Evolutionary conservation across 495 filamentous ascomycete genomes (phyloP), one percentile per base, ranked within the genome.

Genomic region (Aspergillus sclerotioniger): DNA sequence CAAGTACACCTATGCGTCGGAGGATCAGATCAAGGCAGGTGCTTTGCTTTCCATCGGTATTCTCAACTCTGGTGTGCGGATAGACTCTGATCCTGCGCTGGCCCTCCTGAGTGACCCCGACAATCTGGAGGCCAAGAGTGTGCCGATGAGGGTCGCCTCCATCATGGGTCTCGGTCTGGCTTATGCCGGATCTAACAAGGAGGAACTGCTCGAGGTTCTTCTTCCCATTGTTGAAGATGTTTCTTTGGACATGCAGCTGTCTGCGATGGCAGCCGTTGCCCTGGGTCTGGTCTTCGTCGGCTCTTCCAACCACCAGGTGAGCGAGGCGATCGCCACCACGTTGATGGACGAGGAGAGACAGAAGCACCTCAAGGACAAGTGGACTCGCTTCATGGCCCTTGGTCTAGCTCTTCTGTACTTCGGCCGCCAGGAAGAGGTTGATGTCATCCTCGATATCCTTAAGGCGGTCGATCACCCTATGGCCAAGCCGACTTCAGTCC

Each of bases 141-240:
- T 87, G 8, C 80, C 86, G 17, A 87, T 96, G 53, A 81, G 87
- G 59, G 83, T 90, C 39, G 87, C 89, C 6, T 85, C 88, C 9
- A 93, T 98, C 62, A 98, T 99, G 90, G 94, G 94, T 72, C 86
- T 99, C 51, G 94, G 94, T 53, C 75, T 99, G 58, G 84, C 94
- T 12, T 96, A 96, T 70, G 94, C 93, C 53, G 95, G 94, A 2
- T 93, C 91, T 0, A 90, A 94, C 67, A 91, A 89, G 64, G 89
- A 90, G 57, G 90, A 92, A 4, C 76, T 98, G 9, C 75, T 93
- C 7, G 88, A 91, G 12, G 69, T 84, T 51, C 84, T 99, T 1
- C 74, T 96, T 19, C 93, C 95, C 15, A 91, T 97, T 66, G 87
- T 98, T 43, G 82, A 80, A 31, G 92, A 97, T 63, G 82, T 88